Evolutionary conservation across 805 yeast genomes (phyloP).

Genomic region (Starmerella apicola): DNA sequence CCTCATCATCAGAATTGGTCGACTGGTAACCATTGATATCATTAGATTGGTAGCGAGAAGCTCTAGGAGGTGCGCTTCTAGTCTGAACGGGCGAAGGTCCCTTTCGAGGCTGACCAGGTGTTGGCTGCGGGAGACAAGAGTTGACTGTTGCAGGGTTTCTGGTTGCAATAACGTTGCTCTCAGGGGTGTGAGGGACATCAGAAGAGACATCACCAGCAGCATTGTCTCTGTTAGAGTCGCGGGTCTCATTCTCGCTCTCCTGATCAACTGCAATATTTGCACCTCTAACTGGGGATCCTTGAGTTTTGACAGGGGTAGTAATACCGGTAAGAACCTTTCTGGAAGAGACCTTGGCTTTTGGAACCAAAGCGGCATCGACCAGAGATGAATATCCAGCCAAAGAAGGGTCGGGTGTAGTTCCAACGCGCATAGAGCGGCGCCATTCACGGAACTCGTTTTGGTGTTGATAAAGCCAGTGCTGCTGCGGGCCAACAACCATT

Average conservation of each 20-base stretch:
- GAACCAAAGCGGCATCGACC: constrained; percentile 22
- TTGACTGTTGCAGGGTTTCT: constrained; percentile 46
- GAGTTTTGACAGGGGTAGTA: neutral
- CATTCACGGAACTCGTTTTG: constrained; percentile 94
- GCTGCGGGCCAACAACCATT: constrained; percentile 99
- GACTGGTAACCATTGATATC: constrained; percentile 6
- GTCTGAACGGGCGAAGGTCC: constrained; percentile 17
- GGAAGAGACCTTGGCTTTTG: constrained; percentile 5
- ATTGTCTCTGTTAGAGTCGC: neutral
- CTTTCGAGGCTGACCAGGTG: constrained; percentile 96
- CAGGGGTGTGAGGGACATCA: constrained; percentile 49
- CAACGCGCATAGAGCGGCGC: constrained; percentile 81
- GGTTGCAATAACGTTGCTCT: constrained; percentile 54
- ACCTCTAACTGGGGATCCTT: no score
- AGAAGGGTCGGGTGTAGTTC: constrained; percentile 43
- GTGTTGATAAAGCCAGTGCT: constrained; percentile 94
- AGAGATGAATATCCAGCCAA: constrained; percentile 29
- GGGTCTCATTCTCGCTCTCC: neutral
- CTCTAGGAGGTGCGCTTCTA: constrained; percentile 7
- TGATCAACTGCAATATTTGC: neutral
- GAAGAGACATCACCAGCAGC: constrained; percentile 1
- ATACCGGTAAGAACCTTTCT: neutral
- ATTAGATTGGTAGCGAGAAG: constrained; percentile 12
- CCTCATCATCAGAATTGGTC: constrained; percentile 38
- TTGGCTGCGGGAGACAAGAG: constrained; percentile 75